A percentile compares a stretch with the other conserved stretches of the same genome.
Conservation (phyloP, 192 early-diverging fungal genomes). For the Coemansia sp. region DNA sequence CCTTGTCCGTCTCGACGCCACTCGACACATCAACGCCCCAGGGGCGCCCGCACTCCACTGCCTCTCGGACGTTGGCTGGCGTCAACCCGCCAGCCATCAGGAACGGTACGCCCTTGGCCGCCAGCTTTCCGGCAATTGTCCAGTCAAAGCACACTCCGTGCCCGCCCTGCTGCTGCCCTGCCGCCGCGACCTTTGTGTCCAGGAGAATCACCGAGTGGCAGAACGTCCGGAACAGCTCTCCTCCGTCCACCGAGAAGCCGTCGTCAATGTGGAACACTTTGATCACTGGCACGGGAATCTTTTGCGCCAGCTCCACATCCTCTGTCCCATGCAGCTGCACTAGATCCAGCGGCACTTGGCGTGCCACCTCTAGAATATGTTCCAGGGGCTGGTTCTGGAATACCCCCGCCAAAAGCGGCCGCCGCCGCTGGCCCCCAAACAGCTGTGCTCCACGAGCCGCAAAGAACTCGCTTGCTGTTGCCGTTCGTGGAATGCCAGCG, state of each 20-base stretch:
- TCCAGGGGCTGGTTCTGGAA: slow-evolving; percentile 82
- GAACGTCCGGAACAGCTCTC: slow-evolving; percentile 7
- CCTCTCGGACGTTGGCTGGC: slow-evolving; percentile 73
- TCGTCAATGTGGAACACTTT: slow-evolving; percentile 85
- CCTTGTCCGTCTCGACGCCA: slow-evolving; percentile 79
- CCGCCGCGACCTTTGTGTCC: slow-evolving; percentile 58
- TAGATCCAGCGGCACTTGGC: slow-evolving; percentile 70
- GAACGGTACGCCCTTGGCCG: slow-evolving; percentile 60
- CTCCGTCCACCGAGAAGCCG: slow-evolving; percentile 25
- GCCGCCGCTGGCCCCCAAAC: slow-evolving; percentile 4
- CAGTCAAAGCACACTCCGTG: slow-evolving; percentile 82
- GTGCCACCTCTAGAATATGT: slow-evolving; percentile 63
- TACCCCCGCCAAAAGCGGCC: slow-evolving; percentile 87
- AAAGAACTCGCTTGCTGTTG: slow-evolving; percentile 2
- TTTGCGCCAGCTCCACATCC: slow-evolving; percentile 53
- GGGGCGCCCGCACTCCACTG: slow-evolving; percentile 61
- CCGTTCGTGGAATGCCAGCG: not conserved
- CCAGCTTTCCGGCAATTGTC: slow-evolving; percentile 60
- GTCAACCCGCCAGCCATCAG: slow-evolving; percentile 87
- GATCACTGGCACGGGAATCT: slow-evolving; percentile 76
- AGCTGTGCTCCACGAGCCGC: slow-evolving; percentile 16
- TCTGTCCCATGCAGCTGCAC: slow-evolving; percentile 93
- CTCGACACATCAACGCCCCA: slow-evolving; percentile 92
- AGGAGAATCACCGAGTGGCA: slow-evolving; percentile 44
- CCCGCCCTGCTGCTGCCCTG: slow-evolving; percentile 66